Conservation (phyloP, 225 moss, liverwort and hornwort genomes). For the Marchantia polymorpha region DNA sequence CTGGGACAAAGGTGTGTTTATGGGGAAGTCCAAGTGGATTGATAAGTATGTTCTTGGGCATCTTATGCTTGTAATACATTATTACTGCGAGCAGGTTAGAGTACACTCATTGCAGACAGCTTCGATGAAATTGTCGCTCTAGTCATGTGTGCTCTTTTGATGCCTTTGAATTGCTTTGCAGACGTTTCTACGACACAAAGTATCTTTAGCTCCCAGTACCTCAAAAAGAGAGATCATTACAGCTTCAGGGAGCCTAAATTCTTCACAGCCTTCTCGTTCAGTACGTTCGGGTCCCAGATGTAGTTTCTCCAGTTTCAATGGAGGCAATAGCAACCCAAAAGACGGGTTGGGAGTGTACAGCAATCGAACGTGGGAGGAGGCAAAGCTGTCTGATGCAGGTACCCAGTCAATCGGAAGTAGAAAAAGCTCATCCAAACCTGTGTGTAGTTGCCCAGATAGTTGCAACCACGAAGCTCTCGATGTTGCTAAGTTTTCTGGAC, state of each 20-base stretch:
- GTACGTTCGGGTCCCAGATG: conserved; percentile 48
- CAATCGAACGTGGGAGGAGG: conserved; percentile 42
- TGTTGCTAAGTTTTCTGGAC: conserved; percentile 34
- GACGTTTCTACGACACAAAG: conserved; percentile 98
- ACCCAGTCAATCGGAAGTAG: not conserved
- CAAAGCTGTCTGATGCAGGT: not conserved
- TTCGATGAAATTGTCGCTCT: not conserved
- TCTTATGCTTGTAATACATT: not conserved
- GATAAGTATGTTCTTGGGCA: not conserved
- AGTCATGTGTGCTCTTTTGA: not conserved
- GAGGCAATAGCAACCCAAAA: conserved; percentile 47
- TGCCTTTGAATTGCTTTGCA: conserved; percentile 29
- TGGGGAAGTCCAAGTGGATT: not conserved
- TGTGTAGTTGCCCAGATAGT: conserved; percentile 24
- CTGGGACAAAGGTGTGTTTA: conserved; percentile 80
- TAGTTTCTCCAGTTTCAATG: conserved; percentile 65
- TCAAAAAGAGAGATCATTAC: conserved; percentile 35
- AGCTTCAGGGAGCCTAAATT: conserved; percentile 20
- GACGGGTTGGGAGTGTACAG: conserved; percentile 56
- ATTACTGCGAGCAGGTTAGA: not conserved
- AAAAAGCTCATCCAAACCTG: not conserved
- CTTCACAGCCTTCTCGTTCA: conserved; percentile 38
- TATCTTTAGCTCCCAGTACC: conserved; percentile 66
- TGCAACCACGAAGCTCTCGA: conserved; percentile 30
- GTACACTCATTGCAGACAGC: not conserved